These are phyloP conservation scores for Clitocybe nebularis DNA, from an alignment of 1,284 basidiomycete species.

Conservation along the genomic window DNA sequence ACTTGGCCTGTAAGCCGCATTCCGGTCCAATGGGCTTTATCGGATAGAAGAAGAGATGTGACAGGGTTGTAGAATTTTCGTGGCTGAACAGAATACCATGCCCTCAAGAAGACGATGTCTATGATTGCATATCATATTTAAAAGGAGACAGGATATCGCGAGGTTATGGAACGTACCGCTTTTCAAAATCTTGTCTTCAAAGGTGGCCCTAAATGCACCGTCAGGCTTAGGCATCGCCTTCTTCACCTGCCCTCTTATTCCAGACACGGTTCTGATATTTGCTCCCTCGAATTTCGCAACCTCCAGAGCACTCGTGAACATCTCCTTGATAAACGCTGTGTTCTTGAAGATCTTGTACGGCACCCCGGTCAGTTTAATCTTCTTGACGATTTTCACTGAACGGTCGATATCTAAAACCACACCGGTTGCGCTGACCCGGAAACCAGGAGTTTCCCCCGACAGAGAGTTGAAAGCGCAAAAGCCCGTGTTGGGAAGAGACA, in stretches of 20 bases:
- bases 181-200: conserved; percentile 97
- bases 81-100: conserved; percentile 96
- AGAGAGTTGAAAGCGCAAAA: conserved; percentile 97
- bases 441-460: conserved; percentile 61
- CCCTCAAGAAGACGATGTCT: conserved; percentile 95
- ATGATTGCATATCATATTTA: no score
- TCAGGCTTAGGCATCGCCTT: conserved; percentile 93
- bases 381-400: conserved; percentile 95
- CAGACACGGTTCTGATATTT: conserved; percentile 91
- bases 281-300: conserved; percentile 99
- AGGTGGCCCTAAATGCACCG: conserved; percentile 93
- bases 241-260: conserved; percentile 95
- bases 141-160: no score
- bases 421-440: conserved; percentile 91
- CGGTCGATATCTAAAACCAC: conserved; percentile 93
- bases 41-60: conserved; percentile 81
- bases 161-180: conserved; percentile 78
- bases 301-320: conserved; percentile 92
- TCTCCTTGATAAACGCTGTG: conserved; percentile 97
- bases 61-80: conserved; percentile 97
- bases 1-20: conserved; percentile 97
- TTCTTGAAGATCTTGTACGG: conserved; percentile 99
- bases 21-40: conserved; percentile 80
- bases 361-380: conserved; percentile 92
- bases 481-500: conserved; percentile 90